Conservation (phyloP, 1,139 yeast species). For the Scheffersomyces illinoinensis region DNA sequence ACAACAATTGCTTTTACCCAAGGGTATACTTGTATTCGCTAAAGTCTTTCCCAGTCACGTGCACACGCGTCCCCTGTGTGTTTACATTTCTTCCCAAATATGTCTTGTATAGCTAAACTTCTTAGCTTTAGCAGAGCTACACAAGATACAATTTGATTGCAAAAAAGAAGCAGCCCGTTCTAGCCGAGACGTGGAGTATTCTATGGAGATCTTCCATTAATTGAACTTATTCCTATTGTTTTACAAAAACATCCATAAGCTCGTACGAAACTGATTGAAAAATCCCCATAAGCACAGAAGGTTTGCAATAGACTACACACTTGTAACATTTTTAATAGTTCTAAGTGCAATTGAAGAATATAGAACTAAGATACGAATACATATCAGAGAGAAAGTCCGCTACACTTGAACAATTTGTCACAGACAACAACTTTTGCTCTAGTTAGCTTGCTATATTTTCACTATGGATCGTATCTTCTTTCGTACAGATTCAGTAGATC, state of each 20-base stretch:
- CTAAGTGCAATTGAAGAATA: too few species aligned
- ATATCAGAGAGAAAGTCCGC: background rate
- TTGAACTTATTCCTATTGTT: background rate
- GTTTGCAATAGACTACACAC: background rate
- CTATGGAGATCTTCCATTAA: background rate
- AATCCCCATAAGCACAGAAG: background rate
- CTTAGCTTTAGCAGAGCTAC: background rate
- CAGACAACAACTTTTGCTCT: background rate
- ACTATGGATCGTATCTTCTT: conserved; percentile 57
- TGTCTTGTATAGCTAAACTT: background rate
- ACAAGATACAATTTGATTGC: background rate
- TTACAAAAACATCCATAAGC: background rate
- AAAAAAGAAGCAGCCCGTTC: background rate
- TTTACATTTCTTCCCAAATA: background rate
- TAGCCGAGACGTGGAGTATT: background rate
- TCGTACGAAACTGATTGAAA: too few species aligned
- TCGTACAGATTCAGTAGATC: conserved; percentile 59
- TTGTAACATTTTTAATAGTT: background rate
- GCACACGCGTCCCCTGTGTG: background rate
- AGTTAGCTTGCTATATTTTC: background rate
- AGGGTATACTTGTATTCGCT: background rate
- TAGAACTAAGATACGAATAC: background rate
- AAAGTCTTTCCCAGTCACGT: background rate
- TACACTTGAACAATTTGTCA: background rate
- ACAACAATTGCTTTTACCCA: background rate